These are phyloP conservation scores for Aspergillus nomiae DNA, from an alignment of 2,329 filamentous ascomycete species.

Conservation along the genomic window DNA sequence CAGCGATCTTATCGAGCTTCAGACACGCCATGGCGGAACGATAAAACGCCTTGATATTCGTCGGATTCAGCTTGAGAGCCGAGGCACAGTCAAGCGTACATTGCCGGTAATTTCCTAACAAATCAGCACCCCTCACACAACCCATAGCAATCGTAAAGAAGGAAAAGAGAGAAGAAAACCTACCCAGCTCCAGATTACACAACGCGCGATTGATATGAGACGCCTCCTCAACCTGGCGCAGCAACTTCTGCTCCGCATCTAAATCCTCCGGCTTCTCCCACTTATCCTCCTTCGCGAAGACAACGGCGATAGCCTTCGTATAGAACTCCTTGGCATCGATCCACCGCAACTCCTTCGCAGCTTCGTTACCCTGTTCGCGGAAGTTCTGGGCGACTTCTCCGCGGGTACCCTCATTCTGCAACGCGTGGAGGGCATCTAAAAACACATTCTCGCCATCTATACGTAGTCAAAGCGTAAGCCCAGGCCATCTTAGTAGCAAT, in stretches of 20 bases:
- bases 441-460: constrained; percentile 72
- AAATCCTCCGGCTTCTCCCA: constrained; percentile 54
- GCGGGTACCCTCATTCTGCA: constrained; percentile 90
- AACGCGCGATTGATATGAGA: constrained; percentile 86
- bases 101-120: constrained; percentile 76
- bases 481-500: neutral
- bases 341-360: constrained; percentile 73
- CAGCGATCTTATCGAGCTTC: constrained; percentile 72
- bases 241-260: constrained; percentile 62
- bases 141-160: neutral
- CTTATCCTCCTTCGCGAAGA: constrained; percentile 64
- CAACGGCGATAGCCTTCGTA: constrained; percentile 75
- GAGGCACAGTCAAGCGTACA: constrained; percentile 83
- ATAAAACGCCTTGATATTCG: constrained; percentile 89
- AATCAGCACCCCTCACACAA: constrained; percentile 9
- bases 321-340: constrained; percentile 90
- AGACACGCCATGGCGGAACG: constrained; percentile 78
- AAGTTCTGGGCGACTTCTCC: constrained; percentile 81
- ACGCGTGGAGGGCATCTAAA: constrained; percentile 81
- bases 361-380: constrained; percentile 90
- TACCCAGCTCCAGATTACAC: constrained; percentile 81
- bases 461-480: constrained; percentile 6
- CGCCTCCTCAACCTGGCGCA: constrained; percentile 69
- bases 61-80: constrained; percentile 74
- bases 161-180: constrained; percentile 21